phyloP scores from a whole-genome alignment of 1,139 yeast species.

The Groenewaldozyma auringiensis region DNA sequence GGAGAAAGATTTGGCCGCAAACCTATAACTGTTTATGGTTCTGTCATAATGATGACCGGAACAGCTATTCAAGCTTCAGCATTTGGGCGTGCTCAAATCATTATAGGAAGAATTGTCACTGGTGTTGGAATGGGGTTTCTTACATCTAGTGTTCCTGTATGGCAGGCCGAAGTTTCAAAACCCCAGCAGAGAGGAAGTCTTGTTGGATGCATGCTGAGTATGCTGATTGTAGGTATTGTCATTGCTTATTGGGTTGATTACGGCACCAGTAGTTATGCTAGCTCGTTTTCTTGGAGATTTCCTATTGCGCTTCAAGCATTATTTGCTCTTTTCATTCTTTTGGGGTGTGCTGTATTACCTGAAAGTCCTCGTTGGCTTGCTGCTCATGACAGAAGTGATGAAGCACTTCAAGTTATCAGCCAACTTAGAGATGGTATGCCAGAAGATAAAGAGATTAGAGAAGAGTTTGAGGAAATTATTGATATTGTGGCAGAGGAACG shows the following conservation, averaged over 20 bases:
- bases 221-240: constrained; percentile 8
- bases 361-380: constrained; percentile 18
- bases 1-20: constrained; percentile 27
- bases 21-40: constrained; percentile 45
- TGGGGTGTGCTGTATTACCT: constrained; percentile 34
- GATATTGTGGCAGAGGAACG: constrained; percentile 1
- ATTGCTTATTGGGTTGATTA: constrained; percentile 13
- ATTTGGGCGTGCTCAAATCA: constrained; percentile 19
- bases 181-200: not conserved
- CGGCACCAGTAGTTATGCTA: constrained; percentile 5
- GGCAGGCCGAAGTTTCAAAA: constrained; percentile 38
- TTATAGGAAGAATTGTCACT: constrained; percentile 34
- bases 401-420: constrained; percentile 18
- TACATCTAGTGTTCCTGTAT: constrained; percentile 49
- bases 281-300: constrained; percentile 39
- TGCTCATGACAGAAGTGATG: constrained; percentile 25
- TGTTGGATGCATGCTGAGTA: not conserved
- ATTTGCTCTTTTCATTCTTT: constrained; percentile 5
- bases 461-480: not conserved
- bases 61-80: constrained; percentile 55
- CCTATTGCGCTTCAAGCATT: constrained; percentile 24
- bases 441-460: constrained; percentile 5
- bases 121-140: constrained; percentile 55
- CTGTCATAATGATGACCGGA: constrained; percentile 52
- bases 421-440: constrained; percentile 19